Evolutionary conservation across 2,329 filamentous ascomycete genomes (phyloP).

Genomic region (Xylariaceae sp.): DNA sequence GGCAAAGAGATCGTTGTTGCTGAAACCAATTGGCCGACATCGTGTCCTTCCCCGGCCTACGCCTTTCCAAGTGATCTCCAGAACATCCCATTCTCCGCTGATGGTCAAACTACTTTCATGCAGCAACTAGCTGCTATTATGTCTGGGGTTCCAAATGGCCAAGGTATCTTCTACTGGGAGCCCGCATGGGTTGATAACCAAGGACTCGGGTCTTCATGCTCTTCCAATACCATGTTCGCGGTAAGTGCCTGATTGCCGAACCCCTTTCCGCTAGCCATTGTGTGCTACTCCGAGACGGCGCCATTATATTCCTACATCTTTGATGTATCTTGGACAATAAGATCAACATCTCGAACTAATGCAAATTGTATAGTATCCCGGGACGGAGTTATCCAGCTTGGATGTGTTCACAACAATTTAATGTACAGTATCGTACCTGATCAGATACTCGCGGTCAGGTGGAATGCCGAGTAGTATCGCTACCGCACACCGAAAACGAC

Average conservation of each 20-base stretch:
- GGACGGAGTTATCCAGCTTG: slow-evolving; percentile 52
- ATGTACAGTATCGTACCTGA: neutral
- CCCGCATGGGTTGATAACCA: slow-evolving; percentile 65
- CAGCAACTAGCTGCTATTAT: slow-evolving; percentile 54
- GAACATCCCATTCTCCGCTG: slow-evolving; percentile 56
- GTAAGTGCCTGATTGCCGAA: slow-evolving; percentile 13
- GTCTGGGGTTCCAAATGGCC: slow-evolving; percentile 46
- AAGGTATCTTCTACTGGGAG: slow-evolving; percentile 69
- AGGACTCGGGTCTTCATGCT: slow-evolving; percentile 58
- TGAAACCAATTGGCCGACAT: slow-evolving; percentile 65
- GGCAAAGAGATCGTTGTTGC: slow-evolving; percentile 63
- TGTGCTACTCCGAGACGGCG: too few species aligned
- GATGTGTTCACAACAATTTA: slow-evolving; percentile 50
- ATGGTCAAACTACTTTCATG: slow-evolving; percentile 59
- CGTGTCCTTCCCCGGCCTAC: slow-evolving; percentile 53
- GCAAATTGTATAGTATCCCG: slow-evolving; percentile 34
- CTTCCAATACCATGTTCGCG: slow-evolving; percentile 58
- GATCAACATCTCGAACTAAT: too few species aligned
- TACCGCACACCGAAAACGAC: slow-evolving; percentile 5
- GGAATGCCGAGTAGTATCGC: slow-evolving; percentile 1
- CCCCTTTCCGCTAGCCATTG: neutral
- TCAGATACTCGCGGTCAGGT: neutral
- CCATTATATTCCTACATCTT: too few species aligned
- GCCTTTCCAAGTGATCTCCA: slow-evolving; percentile 56
- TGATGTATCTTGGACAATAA: too few species aligned